Conservation (phyloP, 1,284 basidiomycete species). For the Tylopilus orsonianus region DNA sequence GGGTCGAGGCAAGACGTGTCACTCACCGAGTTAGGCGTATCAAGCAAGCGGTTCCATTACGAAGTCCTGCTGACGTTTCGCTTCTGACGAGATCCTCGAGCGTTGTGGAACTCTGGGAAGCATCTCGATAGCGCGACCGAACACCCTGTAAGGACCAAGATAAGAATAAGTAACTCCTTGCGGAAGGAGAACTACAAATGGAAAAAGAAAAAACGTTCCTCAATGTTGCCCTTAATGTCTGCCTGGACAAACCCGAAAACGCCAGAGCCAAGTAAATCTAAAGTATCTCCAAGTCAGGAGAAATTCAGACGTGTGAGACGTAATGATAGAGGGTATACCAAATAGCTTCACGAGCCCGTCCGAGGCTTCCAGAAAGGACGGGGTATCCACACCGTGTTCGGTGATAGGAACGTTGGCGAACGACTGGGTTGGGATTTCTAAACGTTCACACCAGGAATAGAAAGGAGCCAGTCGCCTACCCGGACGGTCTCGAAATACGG, state of each 20-base stretch:
- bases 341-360: slow-evolving; percentile 92
- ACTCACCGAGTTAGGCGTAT: slow-evolving; percentile 80
- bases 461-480: slow-evolving; percentile 37
- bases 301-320: slow-evolving; percentile 12
- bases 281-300: slow-evolving; percentile 15
- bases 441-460: neutral
- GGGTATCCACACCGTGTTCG: slow-evolving; percentile 79
- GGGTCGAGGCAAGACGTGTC: slow-evolving; percentile 10
- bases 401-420: slow-evolving; percentile 84
- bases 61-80: slow-evolving; percentile 53
- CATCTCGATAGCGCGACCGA: slow-evolving; percentile 62
- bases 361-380: slow-evolving; percentile 83
- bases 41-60: slow-evolving; percentile 60
- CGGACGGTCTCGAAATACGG: slow-evolving; percentile 86
- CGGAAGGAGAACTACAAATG: slow-evolving; percentile 11
- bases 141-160: slow-evolving; percentile 63
- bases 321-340: slow-evolving; percentile 50
- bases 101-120: slow-evolving; percentile 61
- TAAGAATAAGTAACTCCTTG: slow-evolving; percentile 17
- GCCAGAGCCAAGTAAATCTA: slow-evolving; percentile 85
- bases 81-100: slow-evolving; percentile 77
- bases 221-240: slow-evolving; percentile 88
- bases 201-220: slow-evolving; percentile 48
- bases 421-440: slow-evolving; percentile 50
- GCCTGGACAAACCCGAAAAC: slow-evolving; percentile 90